Percentiles rank a stretch among this genome's conserved stretches.
These are phyloP conservation scores for Trichoderma hamatum DNA, from an alignment of 2,329 filamentous ascomycete genomes.

Conservation along the genomic window DNA sequence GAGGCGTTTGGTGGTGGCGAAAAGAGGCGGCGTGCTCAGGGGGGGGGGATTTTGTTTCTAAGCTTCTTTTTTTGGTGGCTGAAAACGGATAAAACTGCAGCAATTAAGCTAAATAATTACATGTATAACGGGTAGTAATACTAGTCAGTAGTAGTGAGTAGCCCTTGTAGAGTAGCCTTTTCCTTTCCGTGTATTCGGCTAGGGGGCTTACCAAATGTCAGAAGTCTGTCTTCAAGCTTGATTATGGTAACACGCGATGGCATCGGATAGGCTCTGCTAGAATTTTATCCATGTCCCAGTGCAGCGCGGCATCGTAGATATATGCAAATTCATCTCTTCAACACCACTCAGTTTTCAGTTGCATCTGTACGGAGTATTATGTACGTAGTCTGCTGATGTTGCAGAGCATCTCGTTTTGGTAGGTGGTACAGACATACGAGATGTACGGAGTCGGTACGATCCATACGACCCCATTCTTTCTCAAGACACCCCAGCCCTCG, in stretches of 20 bases:
- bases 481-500: not conserved
- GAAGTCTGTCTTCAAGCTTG: conserved; percentile 19
- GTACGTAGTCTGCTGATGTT: not conserved
- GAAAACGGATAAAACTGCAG: not conserved
- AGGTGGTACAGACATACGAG: conserved; percentile 25
- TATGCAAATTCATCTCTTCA: not conserved
- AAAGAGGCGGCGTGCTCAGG: not conserved
- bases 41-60: not conserved
- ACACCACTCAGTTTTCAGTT: not conserved
- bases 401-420: not conserved
- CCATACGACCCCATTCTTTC: conserved; percentile 17
- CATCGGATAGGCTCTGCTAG: too few relatives aligned
- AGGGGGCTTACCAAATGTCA: not conserved
- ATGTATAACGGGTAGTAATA: not conserved
- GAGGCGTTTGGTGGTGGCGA: not conserved
- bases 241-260: not conserved
- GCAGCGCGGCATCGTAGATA: not conserved
- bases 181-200: not conserved
- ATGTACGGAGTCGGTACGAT: conserved; percentile 22
- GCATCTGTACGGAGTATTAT: not conserved
- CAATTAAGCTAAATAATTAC: not conserved
- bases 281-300: not conserved
- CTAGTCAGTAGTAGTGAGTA: not conserved
- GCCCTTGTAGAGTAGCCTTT: not conserved
- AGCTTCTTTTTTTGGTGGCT: conserved; percentile 1